A percentile compares a stretch with the other conserved stretches of the same genome.
Evolutionary conservation across 306 rosid species (phyloP).

Genomic region (Potentilla sterilis): DNA sequence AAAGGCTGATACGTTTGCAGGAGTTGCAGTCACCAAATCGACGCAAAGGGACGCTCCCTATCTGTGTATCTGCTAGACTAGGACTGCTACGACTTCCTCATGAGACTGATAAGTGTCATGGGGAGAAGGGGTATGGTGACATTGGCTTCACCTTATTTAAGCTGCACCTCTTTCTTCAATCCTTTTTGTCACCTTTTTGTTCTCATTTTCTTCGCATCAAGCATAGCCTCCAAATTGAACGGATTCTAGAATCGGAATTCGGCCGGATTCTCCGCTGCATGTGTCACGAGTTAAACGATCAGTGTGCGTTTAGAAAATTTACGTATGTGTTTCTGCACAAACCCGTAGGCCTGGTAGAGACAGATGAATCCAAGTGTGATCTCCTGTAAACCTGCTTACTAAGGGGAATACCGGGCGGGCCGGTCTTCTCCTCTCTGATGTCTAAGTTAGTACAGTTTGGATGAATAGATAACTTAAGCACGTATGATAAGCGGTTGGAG

Average conservation of each 20-base stretch:
- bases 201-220: neutral
- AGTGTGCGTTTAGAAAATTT: neutral
- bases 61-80: neutral
- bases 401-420: no score
- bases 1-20: constrained; percentile 10
- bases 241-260: neutral
- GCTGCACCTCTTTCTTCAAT: neutral
- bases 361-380: no score
- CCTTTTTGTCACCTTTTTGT: neutral
- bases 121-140: neutral
- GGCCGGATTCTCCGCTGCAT: no score
- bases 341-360: no score
- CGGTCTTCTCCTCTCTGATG: no score
- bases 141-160: neutral
- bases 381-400: no score
- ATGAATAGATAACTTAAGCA: no score
- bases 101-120: neutral
- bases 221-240: neutral
- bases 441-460: no score
- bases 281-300: neutral
- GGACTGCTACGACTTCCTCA: neutral
- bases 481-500: no score
- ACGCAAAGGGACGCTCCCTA: neutral
- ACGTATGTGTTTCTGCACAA: no score
- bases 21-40: constrained; percentile 19